Percentiles rank a stretch among this genome's conserved stretches.
Conservation (phyloP, 306 rosid species). For the Dalbergia cultrata region DNA sequence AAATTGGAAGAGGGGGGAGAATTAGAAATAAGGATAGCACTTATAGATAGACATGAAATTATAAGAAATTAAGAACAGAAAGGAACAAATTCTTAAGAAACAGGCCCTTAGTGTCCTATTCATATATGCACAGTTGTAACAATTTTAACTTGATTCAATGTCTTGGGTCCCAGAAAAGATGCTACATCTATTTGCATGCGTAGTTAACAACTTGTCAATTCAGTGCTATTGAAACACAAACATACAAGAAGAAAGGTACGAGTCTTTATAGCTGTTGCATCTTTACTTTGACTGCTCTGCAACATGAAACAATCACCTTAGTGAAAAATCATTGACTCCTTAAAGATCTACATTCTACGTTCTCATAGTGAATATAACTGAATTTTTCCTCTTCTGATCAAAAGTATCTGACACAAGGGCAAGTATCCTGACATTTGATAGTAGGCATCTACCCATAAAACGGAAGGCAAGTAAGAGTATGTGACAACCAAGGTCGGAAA, state of each 20-base stretch:
- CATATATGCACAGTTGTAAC: constrained; percentile 11
- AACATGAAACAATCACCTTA: constrained; percentile 32
- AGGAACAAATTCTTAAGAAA: neutral
- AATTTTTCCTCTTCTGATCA: neutral
- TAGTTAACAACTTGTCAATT: neutral
- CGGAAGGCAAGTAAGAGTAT: neutral
- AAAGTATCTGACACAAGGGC: constrained; percentile 9
- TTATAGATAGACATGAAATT: neutral
- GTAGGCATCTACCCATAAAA: constrained; percentile 31
- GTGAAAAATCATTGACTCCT: constrained; percentile 35
- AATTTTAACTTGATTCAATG: constrained; percentile 10
- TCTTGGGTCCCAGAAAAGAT: constrained; percentile 20
- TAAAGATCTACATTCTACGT: constrained; percentile 24
- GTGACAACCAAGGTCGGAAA: constrained; percentile 28
- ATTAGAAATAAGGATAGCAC: neutral
- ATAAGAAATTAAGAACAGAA: neutral
- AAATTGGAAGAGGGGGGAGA: neutral
- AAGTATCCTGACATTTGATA: constrained; percentile 16
- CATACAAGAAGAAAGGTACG: constrained; percentile 9
- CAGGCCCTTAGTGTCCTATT: neutral
- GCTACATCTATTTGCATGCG: neutral
- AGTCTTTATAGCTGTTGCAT: constrained; percentile 20
- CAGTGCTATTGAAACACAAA: constrained; percentile 2
- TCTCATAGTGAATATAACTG: neutral
- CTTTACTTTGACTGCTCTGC: constrained; percentile 29